Base-by-base conservation (phyloP, 2,329 filamentous ascomycete species). In the Hypomyces rosellus region DNA sequence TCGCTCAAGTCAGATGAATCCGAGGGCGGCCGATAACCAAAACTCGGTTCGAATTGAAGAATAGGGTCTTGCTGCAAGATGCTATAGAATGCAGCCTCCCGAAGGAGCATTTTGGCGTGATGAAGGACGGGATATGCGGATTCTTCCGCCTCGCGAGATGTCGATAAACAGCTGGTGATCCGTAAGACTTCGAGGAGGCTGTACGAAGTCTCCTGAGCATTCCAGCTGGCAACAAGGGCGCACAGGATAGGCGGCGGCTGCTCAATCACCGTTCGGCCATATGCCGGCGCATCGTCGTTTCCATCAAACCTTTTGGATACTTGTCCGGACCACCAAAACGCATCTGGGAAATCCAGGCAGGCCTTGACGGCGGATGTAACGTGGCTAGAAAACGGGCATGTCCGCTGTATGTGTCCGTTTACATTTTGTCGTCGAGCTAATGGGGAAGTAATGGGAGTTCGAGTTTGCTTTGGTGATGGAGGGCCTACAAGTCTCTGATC, bases 281-380 rank as follows among this genome's bases (percentile, higher is more conserved):
- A 47, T 4, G 58, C 57, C 7, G 49, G 45, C 12, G 53, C 48
- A 20, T 41, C 47, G 16, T 60, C 48, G 16, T 53, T 49, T 22
- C 57, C 48, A n/a, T 58, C 58, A 42, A 59, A 59, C 38, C 52
- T 54, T n/a, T 62, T 52, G 40, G 63, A 71, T 20, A 76, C 62
- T 54, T 78, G 73, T 44, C 78, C 76, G 14, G 73, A 76, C 74
- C 76, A 78, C 78, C 78, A 82, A 57, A 82, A 81, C 2, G 70
- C 70, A 55, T 82, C 78, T 33, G 75, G 69, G 49, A 77, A 80
- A 57, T 82, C 78, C 3, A 78, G 59, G 48, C 73, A 69, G 3
- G 63, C 59, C 48, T 70, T 70, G 14, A 76, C 73, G 51, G 72
- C 62, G n/a, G 69, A 65, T 2, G 66, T 59, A 22, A 69, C 65